These are phyloP conservation scores for Linum usitatissimum DNA, from an alignment of 345 rosid species.

Conservation along the genomic window DNA sequence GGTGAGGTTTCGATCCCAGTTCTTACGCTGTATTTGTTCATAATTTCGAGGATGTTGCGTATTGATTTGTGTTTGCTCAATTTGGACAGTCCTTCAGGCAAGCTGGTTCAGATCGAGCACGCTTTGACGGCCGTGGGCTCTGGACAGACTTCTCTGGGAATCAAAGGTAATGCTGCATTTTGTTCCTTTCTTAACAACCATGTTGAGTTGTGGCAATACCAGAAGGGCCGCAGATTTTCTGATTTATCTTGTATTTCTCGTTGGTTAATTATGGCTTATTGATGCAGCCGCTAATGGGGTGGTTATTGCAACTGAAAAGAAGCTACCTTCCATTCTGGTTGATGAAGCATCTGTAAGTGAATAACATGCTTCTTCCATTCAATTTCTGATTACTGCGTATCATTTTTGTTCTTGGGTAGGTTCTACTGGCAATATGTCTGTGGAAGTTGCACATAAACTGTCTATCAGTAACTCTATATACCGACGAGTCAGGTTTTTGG, in stretches of 20 bases:
- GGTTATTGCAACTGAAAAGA: slow-evolving; percentile 88
- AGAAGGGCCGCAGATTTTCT: no score
- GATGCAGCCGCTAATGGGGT: slow-evolving; percentile 86
- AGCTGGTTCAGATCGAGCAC: slow-evolving; percentile 97
- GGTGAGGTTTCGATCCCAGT: slow-evolving; percentile 21
- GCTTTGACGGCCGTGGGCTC: slow-evolving; percentile 91
- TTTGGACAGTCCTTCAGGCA: slow-evolving; percentile 72
- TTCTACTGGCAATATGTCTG: not conserved
- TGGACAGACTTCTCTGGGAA: slow-evolving; percentile 89
- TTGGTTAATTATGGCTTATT: not conserved
- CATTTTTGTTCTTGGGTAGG: not conserved
- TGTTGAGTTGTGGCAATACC: no score
- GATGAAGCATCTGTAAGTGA: slow-evolving; percentile 80
- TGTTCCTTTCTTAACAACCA: not conserved
- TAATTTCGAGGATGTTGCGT: not conserved
- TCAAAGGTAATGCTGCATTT: slow-evolving; percentile 44
- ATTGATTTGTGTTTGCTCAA: not conserved
- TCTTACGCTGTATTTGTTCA: not conserved
- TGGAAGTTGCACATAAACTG: not conserved
- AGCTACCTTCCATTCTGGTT: slow-evolving; percentile 81
- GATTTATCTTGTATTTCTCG: not conserved
- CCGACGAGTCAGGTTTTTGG: not conserved
- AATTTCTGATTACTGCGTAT: not conserved
- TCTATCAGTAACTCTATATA: not conserved
- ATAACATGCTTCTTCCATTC: not conserved